Percentiles rank a stretch among this genome's conserved stretches.
These are phyloP conservation scores for Hymenoscyphus occultus DNA, from an alignment of 2,329 filamentous ascomycete species.

Conservation along the genomic window DNA sequence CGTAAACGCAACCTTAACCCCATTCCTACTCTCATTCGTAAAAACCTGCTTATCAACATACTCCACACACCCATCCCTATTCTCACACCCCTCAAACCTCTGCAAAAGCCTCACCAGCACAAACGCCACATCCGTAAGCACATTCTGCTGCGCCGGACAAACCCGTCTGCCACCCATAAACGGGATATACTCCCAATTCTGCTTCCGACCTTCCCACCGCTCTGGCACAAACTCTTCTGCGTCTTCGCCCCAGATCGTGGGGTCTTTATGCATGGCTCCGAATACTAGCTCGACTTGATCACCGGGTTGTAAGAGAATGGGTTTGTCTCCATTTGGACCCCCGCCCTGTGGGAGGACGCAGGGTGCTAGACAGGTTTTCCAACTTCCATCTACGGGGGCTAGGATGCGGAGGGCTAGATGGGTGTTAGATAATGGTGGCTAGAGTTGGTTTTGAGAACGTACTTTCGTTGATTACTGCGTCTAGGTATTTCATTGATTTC, in stretches of 20 bases:
- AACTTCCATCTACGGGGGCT: background rate
- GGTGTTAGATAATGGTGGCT: conserved; percentile 26
- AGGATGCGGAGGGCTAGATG: background rate
- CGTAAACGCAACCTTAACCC: conserved; percentile 5
- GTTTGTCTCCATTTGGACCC: background rate
- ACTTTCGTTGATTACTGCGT: conserved; percentile 56
- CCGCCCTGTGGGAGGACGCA: conserved; percentile 9
- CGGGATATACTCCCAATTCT: conserved; percentile 13
- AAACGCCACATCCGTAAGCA: conserved; percentile 8
- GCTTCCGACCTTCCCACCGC: background rate
- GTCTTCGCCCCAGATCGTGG: conserved; percentile 10
- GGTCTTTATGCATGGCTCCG: conserved; percentile 2
- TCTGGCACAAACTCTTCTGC: conserved; percentile 5
- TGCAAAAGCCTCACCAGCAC: conserved; percentile 4
- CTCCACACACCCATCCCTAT: conserved; percentile 5
- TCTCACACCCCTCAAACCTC: conserved; percentile 4
- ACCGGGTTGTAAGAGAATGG: conserved; percentile 3
- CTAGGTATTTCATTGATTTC: conserved; percentile 50
- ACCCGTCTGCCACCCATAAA: conserved; percentile 10
- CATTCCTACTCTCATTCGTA: conserved; percentile 11
- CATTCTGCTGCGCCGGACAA: conserved; percentile 12
- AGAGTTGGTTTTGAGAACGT: conserved; percentile 25
- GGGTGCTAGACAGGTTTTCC: conserved; percentile 1
- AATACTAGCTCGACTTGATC: conserved; percentile 5
- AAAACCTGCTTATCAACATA: conserved; percentile 9